Conservation (phyloP, 441 rosid genomes). For the Corymbia calophylla region DNA sequence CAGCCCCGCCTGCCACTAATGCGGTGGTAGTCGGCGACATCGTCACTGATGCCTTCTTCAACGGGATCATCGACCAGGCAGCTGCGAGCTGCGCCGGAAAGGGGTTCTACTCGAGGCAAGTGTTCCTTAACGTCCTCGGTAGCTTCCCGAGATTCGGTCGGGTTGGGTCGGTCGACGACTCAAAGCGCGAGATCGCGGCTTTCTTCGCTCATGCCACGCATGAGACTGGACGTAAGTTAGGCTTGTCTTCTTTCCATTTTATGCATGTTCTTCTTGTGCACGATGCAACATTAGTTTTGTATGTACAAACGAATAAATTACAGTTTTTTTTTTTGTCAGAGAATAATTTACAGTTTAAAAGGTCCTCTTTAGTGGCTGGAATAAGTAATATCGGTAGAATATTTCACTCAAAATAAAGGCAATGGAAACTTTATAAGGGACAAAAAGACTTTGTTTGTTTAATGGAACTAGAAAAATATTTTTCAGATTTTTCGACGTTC, state of each 20-base stretch:
- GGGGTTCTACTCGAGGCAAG: neutral
- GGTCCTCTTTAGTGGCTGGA: neutral
- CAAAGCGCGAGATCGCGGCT: conserved; percentile 6
- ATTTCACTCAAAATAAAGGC: neutral
- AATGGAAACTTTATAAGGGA: neutral
- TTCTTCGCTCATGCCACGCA: conserved; percentile 8
- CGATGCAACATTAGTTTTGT: neutral
- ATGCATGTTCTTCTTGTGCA: neutral
- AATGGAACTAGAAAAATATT: too few relatives aligned
- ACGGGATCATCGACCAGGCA: neutral
- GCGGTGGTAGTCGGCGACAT: neutral
- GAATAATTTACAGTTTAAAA: neutral
- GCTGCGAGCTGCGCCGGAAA: neutral
- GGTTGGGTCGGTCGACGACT: neutral
- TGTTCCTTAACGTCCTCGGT: neutral
- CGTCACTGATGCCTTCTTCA: neutral
- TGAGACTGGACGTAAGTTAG: neutral
- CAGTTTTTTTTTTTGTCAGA: neutral
- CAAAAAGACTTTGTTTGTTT: too few relatives aligned
- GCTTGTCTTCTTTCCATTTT: neutral
- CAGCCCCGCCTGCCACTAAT: neutral
- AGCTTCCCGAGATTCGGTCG: neutral
- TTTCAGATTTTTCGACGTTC: too few relatives aligned
- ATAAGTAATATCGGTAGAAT: neutral
- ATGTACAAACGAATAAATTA: neutral